Conservation (phyloP, 345 rosid genomes). For the Pistacia vera region DNA sequence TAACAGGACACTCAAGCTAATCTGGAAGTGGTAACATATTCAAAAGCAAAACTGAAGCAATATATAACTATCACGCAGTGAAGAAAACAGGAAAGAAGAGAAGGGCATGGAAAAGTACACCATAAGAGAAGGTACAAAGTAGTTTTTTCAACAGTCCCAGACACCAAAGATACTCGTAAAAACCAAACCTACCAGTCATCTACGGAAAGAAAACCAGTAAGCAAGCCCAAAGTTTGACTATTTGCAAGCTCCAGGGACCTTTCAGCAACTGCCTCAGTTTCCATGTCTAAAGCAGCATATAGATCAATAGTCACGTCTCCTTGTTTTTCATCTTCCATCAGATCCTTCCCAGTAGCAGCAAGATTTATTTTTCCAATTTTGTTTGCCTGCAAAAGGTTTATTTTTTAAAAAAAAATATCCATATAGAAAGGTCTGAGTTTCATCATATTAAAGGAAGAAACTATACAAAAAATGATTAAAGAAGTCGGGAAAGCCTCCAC, state of each 20-base stretch:
- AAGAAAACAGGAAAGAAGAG: background rate
- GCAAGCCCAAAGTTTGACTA: constrained; percentile 92
- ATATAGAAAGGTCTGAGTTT: background rate
- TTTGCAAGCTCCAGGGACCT: constrained; percentile 76
- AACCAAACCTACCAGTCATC: constrained; percentile 82
- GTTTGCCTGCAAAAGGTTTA: constrained; percentile 64
- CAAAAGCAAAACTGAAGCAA: background rate
- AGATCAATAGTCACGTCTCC: constrained; percentile 94
- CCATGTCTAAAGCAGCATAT: constrained; percentile 89
- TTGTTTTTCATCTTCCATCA: constrained; percentile 99
- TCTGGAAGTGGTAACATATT: background rate
- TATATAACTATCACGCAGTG: background rate
- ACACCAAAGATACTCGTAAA: background rate
- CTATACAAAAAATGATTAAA: background rate
- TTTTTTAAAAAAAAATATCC: background rate
- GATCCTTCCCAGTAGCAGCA: constrained; percentile 99
- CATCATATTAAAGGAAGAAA: background rate
- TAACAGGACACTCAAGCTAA: background rate
- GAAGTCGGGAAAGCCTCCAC: background rate
- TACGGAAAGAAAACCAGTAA: constrained; percentile 89
- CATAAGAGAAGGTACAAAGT: background rate
- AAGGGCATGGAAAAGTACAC: background rate
- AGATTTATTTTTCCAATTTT: constrained; percentile 98
- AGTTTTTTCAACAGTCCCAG: background rate
- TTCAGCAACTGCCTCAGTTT: constrained; percentile 85